These are phyloP conservation scores for Hibiscus mutabilis DNA, from an alignment of 345 rosid genomes.

Conservation along the genomic window DNA sequence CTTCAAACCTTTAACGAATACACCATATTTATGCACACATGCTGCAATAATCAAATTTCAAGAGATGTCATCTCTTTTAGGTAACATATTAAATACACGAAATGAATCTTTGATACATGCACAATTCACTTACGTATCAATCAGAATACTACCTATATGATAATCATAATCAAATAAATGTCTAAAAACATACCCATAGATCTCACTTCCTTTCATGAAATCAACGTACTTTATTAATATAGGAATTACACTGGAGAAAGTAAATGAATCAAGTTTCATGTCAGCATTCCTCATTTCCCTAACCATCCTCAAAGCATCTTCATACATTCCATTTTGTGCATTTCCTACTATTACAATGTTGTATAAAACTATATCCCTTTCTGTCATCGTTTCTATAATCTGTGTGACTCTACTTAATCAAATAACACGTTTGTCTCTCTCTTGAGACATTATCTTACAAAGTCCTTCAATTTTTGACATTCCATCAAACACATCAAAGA, in stretches of 20 bases:
- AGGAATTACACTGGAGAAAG: constrained; percentile 74
- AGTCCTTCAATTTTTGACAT: constrained; percentile 20
- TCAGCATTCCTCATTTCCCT: constrained; percentile 49
- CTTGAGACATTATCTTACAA: no score
- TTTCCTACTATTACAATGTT: constrained; percentile 72
- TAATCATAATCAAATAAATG: constrained; percentile 43
- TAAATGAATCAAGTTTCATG: constrained; percentile 66
- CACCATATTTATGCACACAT: constrained; percentile 68
- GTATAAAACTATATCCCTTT: constrained; percentile 74
- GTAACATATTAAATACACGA: constrained; percentile 37
- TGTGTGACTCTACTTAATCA: constrained; percentile 33
- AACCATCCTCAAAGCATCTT: constrained; percentile 58
- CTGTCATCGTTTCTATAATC: constrained; percentile 66
- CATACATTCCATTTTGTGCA: constrained; percentile 59
- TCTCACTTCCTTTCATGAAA: constrained; percentile 63
- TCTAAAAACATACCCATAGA: constrained; percentile 70
- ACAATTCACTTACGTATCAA: constrained; percentile 82
- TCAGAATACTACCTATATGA: constrained; percentile 60
- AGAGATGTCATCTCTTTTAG: constrained; percentile 51
- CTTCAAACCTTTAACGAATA: constrained; percentile 52
- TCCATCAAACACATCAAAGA: constrained; percentile 26
- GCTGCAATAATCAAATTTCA: constrained; percentile 77
- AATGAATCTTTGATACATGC: constrained; percentile 41
- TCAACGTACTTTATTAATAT: constrained; percentile 54
- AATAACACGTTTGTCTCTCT: constrained; percentile 5